A percentile compares a stretch with the other conserved stretches of the same genome.
phyloP scores from a whole-genome alignment of 768 basidiomycete species.

The Lactarius pseudohatsudake region DNA sequence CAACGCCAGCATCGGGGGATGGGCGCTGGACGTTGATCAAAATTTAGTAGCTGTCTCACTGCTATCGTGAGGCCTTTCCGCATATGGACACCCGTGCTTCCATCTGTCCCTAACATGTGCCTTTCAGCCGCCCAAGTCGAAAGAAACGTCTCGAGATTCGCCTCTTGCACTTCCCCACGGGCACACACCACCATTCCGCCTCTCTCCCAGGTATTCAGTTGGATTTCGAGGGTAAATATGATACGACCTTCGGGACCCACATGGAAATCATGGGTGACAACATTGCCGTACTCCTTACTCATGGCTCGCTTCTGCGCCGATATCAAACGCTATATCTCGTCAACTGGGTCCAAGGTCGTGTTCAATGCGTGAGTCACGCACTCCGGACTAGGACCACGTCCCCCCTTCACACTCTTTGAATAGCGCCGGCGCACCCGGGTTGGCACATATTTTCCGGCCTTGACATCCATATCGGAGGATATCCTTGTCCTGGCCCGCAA shows the following conservation, averaged over 20 bases:
- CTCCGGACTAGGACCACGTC: not conserved
- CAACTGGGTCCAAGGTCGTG: constrained; percentile 5
- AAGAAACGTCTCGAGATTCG: constrained; percentile 3
- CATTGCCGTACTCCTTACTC: constrained; percentile 21
- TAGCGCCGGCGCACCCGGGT: not conserved
- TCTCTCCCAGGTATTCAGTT: constrained; percentile 1
- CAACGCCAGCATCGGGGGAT: constrained; percentile 31
- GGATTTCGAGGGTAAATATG: constrained; percentile 13
- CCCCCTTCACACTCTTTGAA: not conserved
- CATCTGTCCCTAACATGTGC: not conserved
- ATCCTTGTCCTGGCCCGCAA: constrained; percentile 8
- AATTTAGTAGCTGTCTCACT: constrained; percentile 12
- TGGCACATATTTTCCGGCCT: constrained; percentile 5
- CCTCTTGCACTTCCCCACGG: constrained; percentile 11
- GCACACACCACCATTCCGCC: constrained; percentile 1
- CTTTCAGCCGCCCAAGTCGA: not conserved
- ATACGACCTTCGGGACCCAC: not conserved
- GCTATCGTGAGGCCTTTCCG: constrained; percentile 8
- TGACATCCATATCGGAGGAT: constrained; percentile 3
- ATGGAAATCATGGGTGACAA: constrained; percentile 10
- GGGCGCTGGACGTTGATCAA: constrained; percentile 17
- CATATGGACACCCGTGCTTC: not conserved
- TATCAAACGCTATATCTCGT: constrained; percentile 15
- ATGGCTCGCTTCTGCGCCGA: constrained; percentile 4
- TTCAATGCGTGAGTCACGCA: constrained; percentile 9